Base-by-base conservation (phyloP, 192 early-diverging fungal genomes). In the Ambispora gerdemannii region DNA sequence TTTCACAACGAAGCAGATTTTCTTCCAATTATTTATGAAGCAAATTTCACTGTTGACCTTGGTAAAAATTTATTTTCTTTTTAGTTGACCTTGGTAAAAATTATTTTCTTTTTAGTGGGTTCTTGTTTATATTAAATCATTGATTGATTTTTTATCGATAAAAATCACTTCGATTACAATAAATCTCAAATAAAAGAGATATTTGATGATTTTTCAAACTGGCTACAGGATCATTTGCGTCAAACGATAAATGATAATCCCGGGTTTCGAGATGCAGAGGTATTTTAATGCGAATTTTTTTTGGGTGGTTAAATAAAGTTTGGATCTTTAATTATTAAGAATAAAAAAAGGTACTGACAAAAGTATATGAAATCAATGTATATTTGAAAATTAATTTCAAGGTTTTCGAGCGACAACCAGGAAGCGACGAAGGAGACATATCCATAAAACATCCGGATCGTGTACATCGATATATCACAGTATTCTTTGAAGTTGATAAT, bases 401-500 rank as follows among this genome's bases (percentile, higher is more conserved):
- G 38, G 38, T 43, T 43, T 63, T 63, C 35, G 31, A 63, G 25
- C 62, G 62, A 15, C 24, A 63, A 22, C 62, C 62, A 11, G 31
- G 24, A 63, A 34, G 43, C 35, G 62, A 63, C 11, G 38, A 38
- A 24, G 38, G 38, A 6, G 62, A 38, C 8, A 24, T 19, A 30
- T 24, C 7, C 7, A 30, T 31, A 17, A 60, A 60, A 60, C 7
- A 63, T 4, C 62, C 62, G 2, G 62, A 63, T 63, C 32, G 34
- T 22, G 62, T 38, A 38, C 62, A 63, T 22, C 35, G 43, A 38
- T 63, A 63, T 63, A 36, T 63, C 35, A 63, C 62, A 2, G 31
- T 63, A 24, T 22, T 63, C 25, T 63, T 63, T 63, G 62, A 63
- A 43, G 35, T 63, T 25, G 34, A 63, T 27, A 63, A 63, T 63